Evolutionary conservation across 2,329 filamentous ascomycete genomes (phyloP), one percentile per base, ranked within the genome.

Genomic region (Talaromyces sp.): DNA sequence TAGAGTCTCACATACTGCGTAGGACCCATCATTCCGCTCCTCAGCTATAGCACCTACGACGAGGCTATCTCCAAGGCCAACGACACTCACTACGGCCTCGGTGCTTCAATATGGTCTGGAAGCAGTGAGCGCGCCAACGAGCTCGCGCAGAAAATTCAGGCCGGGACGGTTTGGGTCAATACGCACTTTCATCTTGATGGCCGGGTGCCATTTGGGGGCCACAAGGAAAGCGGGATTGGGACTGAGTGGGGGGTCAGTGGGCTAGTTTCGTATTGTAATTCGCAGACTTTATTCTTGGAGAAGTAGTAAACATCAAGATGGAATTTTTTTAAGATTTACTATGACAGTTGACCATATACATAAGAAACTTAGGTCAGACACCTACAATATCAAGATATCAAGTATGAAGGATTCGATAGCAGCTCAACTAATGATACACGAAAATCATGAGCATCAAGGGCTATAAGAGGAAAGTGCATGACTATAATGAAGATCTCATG

Each of bases 21-120:
- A 82, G 82, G 1, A 5, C 87, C 87, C 0, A 84, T 89, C 41
- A 80, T 88, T 0, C 86, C 87, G 0, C 77, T 88, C 16, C 73
- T 88, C 62, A 81, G 80, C 10, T 89, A 86, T 85, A 75, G 76
- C 0, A 78, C 81, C 0, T 81, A 83, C 68, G 74, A 79, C 16
- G 75, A 82, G 58, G 80, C 81, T 0, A 69, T 83, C 3, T 33
- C 66, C 2, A 72, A 82, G 8, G 81, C 81, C 1, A 83, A 67
- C 24, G 58, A 65, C 19, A 84, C 66, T 54, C 75, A 80, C 41
- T 83, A 80, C 59, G 81, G 80, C 0, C 72, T 83, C 1, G 80
- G 80, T 4, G 79, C 79, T 16, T 79, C 78, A 0, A 73, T 83
- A 6, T 82, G 79, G 80, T 81, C 80, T 3, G 73, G 77, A 58